Evolutionary conservation across 2,329 filamentous ascomycete genomes (phyloP).

Genomic region (Sporothrix globosa): DNA sequence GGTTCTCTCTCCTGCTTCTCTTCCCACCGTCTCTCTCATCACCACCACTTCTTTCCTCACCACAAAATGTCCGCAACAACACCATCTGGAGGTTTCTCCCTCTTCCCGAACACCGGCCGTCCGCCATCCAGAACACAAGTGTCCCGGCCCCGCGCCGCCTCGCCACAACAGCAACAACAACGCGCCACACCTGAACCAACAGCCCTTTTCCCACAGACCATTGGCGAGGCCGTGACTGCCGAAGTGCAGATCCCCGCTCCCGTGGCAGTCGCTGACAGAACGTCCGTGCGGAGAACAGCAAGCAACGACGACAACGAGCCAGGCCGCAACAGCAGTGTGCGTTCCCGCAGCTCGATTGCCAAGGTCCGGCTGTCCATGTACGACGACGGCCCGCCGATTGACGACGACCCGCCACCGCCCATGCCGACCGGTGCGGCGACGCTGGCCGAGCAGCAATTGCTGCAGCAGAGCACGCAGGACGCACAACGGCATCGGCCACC

Average conservation of each 20-base stretch:
- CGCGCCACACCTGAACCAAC: constrained; percentile 30
- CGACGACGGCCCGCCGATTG: constrained; percentile 37
- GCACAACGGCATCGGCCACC: constrained; percentile 40
- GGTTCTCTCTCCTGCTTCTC: constrained; percentile 1
- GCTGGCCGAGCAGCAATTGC: constrained; percentile 26
- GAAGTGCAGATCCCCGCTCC: constrained; percentile 46
- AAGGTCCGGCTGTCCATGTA: constrained; percentile 52
- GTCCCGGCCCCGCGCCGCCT: constrained; percentile 45
- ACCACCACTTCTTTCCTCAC: not conserved
- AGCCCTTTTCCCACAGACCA: not conserved
- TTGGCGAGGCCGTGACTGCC: constrained; percentile 35
- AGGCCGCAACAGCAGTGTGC: constrained; percentile 53
- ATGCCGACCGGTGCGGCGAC: constrained; percentile 32
- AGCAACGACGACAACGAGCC: constrained; percentile 47
- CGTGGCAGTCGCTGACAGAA: constrained; percentile 44
- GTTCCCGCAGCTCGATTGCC: constrained; percentile 60
- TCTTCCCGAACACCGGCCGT: constrained; percentile 58
- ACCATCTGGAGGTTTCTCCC: constrained; percentile 57
- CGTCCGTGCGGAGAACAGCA: not conserved
- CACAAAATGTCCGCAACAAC: constrained; percentile 47
- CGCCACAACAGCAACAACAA: constrained; percentile 41
- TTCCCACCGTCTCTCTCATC: not conserved
- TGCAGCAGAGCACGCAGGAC: constrained; percentile 20
- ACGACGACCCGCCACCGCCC: constrained; percentile 33
- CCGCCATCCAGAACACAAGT: constrained; percentile 51